Conservation (phyloP, 371 early-diverging fungal genomes). For the Dinochytrium kinnereticum region DNA sequence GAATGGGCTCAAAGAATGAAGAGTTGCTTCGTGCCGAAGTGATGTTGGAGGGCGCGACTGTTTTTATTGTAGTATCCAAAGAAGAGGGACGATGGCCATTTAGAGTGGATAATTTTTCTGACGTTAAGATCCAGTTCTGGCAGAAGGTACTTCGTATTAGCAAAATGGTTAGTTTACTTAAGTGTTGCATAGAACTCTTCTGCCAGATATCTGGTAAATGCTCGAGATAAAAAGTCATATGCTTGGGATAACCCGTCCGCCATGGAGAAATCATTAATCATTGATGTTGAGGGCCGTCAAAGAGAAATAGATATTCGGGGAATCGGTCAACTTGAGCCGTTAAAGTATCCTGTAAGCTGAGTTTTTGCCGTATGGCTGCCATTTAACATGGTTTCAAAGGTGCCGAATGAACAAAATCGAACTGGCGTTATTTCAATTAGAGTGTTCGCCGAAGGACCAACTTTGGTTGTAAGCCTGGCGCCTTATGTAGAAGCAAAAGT, state of each 20-base stretch:
- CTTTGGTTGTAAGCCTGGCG: conserved; percentile 76
- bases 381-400: conserved; percentile 10
- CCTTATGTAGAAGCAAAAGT: conserved; percentile 63
- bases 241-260: conserved; percentile 93
- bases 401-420: conserved; percentile 15
- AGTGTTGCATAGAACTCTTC: conserved; percentile 39
- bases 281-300: conserved; percentile 74
- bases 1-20: conserved; percentile 58
- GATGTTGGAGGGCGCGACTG: conserved; percentile 82
- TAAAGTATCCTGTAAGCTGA: conserved; percentile 69
- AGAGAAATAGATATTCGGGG: conserved; percentile 84
- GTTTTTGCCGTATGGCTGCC: background rate
- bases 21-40: conserved; percentile 79
- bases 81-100: conserved; percentile 91
- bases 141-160: no score
- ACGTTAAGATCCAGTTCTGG: conserved; percentile 77
- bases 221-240: conserved; percentile 73
- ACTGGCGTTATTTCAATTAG: conserved; percentile 75
- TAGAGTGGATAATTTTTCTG: conserved; percentile 84
- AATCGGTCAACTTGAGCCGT: conserved; percentile 86
- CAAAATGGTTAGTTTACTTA: background rate
- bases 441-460: conserved; percentile 83
- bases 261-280: conserved; percentile 72
- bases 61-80: conserved; percentile 82
- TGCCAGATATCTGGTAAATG: conserved; percentile 63